Evolutionary conservation across 805 yeast genomes (phyloP).

Genomic region (Vanderwaltozyma tropicalis): DNA sequence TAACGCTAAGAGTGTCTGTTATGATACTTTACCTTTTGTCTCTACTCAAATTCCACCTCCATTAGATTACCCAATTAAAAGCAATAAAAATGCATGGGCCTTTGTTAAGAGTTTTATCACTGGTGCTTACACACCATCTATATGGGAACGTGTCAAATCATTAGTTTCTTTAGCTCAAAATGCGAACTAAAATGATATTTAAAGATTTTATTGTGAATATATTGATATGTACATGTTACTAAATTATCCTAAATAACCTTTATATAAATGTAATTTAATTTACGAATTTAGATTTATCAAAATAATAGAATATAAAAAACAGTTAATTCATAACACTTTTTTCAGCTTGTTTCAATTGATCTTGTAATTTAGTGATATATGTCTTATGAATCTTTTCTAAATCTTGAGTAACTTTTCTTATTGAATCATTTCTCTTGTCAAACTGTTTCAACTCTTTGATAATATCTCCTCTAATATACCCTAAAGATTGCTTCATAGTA

Average conservation of each 20-base stretch:
- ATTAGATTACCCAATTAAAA: constrained; percentile 82
- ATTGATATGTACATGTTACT: background rate
- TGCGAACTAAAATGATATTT: constrained; percentile 7
- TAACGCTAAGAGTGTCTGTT: constrained; percentile 75
- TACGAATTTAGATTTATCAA: background rate
- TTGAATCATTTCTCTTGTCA: constrained; percentile 44
- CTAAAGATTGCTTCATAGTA: constrained; percentile 38
- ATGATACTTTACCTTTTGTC: constrained; percentile 68
- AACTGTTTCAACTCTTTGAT: constrained; percentile 44
- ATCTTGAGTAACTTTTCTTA: constrained; percentile 44
- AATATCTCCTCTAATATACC: constrained; percentile 47
- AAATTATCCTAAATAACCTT: background rate
- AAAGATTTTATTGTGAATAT: background rate
- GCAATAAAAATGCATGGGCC: constrained; percentile 76
- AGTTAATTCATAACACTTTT: constrained; percentile 28
- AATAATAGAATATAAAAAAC: background rate
- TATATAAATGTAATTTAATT: background rate
- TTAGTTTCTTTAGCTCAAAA: constrained; percentile 44
- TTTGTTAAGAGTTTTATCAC: constrained; percentile 73
- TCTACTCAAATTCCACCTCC: constrained; percentile 80
- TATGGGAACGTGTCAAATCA: constrained; percentile 58
- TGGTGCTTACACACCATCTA: constrained; percentile 70
- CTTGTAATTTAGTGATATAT: constrained; percentile 47
- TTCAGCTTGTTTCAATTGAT: constrained; percentile 46
- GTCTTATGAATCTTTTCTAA: constrained; percentile 64